Percentiles rank a stretch among this genome's conserved stretches.
phyloP scores from a whole-genome alignment of 345 rosid species.

The Ailanthus altissimus region DNA sequence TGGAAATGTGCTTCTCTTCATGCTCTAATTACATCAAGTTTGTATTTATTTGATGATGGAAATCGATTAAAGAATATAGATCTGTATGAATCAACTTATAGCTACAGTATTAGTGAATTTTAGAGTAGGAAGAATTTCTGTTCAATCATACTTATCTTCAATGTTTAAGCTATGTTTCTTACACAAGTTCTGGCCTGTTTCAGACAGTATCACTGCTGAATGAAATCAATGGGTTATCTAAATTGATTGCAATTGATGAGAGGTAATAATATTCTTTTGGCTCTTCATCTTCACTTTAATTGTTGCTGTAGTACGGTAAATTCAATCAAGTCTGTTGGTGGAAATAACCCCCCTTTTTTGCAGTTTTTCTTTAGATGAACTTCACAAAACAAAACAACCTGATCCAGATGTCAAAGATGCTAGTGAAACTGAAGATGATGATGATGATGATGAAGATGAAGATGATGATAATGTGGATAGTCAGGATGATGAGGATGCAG shows the following conservation, averaged over 20 bases:
- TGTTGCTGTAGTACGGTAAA: background rate
- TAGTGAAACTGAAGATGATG: slow-evolving; percentile 52
- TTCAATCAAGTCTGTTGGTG: background rate
- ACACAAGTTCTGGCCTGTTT: slow-evolving; percentile 13
- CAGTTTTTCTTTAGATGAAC: slow-evolving; percentile 50
- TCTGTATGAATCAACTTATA: background rate
- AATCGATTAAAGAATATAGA: background rate
- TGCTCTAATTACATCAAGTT: background rate
- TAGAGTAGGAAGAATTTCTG: background rate
- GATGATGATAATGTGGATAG: slow-evolving; percentile 36
- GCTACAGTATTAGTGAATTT: background rate
- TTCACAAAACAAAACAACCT: slow-evolving; percentile 32
- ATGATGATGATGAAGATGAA: slow-evolving; percentile 34
- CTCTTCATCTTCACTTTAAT: background rate
- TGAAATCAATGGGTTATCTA: slow-evolving; percentile 24
- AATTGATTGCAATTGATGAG: slow-evolving; percentile 35
- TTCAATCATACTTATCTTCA: background rate
- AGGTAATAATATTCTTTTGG: slow-evolving; percentile 30
- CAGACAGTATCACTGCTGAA: slow-evolving; percentile 41
- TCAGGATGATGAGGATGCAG: slow-evolving; percentile 44
- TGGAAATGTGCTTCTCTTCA: background rate
- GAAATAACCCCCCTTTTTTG: slow-evolving; percentile 16
- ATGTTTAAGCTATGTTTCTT: background rate
- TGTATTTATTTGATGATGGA: background rate
- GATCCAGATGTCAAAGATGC: slow-evolving; percentile 57